Base-by-base conservation (phyloP, 768 basidiomycete species). In the Suillus spraguei region DNA sequence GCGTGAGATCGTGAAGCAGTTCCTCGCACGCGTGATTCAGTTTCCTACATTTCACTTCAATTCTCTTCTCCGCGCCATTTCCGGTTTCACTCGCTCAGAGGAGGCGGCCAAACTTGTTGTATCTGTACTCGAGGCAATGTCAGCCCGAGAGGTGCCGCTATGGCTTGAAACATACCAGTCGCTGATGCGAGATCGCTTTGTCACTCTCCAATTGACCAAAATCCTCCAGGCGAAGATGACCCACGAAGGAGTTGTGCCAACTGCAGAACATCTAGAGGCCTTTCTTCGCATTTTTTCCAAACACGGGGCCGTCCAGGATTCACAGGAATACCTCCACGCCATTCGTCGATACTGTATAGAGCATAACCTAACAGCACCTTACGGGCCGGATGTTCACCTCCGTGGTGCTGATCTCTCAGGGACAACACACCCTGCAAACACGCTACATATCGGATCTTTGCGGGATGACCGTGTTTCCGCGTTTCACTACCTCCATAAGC, bases 1-100 rank as follows among this genome's bases (percentile, higher is more conserved):
- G 53, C 81, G 78, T 17, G 76, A 76, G 16, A 67, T 87, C 32
- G 68, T 84, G 11, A 72, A 81, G 39, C 70, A 73, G 16, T 81
- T 86, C 63, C 73, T 85, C 28, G 65, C 64, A 36, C 69, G 68
- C 22, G 44, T 63, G 35, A 67, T 69, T 11, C 52, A 58, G 10
- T 32, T 65, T 53, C 68, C 71, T 17, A 62, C 80, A 39, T 69
- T 74, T 46, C 59, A 78, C 62, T 87, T 83, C 76, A 88, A 88
- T 66, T 77, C 82, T 59, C 73, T 88, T 55, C 80, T 88, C 22
- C 79, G 80, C 58, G 81, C 85, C 5, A 72, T 88, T 32, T 78
- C 86, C 0, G 74, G 78, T 55, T 79, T 81, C 16, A 75, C 77
- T 4, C 71, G 76, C 17, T 81, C 83, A 1, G 69, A 72, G 0